These are phyloP conservation scores for Penicillium silybi DNA, from an alignment of 495 filamentous ascomycete species.

Conservation along the genomic window DNA sequence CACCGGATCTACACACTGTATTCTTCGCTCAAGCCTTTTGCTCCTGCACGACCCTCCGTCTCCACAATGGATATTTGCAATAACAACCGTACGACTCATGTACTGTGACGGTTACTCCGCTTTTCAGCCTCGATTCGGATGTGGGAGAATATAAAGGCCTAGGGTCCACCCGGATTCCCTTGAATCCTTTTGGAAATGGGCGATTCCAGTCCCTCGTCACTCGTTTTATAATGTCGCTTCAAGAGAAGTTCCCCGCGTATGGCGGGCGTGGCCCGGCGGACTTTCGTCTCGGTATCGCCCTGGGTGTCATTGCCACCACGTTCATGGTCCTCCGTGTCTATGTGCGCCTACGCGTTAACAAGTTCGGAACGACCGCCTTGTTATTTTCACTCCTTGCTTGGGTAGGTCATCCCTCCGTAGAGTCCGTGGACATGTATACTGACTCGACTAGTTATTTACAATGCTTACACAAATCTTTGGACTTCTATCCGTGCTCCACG, in stretches of 20 bases:
- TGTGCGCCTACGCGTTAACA: constrained; percentile 22
- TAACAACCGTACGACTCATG: constrained; percentile 1
- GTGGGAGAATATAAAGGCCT: constrained; percentile 3
- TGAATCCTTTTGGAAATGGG: constrained; percentile 3
- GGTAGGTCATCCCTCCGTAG: constrained; percentile 6
- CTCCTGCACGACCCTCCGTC: constrained; percentile 6
- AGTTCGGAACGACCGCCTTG: constrained; percentile 22
- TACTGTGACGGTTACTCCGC: constrained; percentile 1
- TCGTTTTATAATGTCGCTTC: constrained; percentile 16
- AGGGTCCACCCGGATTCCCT: neutral
- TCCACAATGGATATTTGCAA: constrained; percentile 8
- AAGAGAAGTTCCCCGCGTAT: constrained; percentile 20
- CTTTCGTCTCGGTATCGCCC: constrained; percentile 15
- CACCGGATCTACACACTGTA: constrained; percentile 14
- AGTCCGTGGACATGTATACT: neutral
- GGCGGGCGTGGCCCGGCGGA: constrained; percentile 22
- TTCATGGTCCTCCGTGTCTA: constrained; percentile 23
- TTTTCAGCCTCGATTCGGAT: constrained; percentile 2
- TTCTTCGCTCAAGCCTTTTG: constrained; percentile 1
- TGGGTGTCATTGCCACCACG: constrained; percentile 20
- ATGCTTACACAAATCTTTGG: constrained; percentile 20
- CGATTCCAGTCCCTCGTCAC: constrained; percentile 6
- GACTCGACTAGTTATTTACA: constrained; percentile 12
- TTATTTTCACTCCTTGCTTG: constrained; percentile 21
- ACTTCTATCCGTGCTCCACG: constrained; percentile 20